Percentiles rank a stretch among this genome's conserved stretches.
phyloP scores from a whole-genome alignment of 129 eudicot genomes.

The Saposhnikovia divaricata region DNA sequence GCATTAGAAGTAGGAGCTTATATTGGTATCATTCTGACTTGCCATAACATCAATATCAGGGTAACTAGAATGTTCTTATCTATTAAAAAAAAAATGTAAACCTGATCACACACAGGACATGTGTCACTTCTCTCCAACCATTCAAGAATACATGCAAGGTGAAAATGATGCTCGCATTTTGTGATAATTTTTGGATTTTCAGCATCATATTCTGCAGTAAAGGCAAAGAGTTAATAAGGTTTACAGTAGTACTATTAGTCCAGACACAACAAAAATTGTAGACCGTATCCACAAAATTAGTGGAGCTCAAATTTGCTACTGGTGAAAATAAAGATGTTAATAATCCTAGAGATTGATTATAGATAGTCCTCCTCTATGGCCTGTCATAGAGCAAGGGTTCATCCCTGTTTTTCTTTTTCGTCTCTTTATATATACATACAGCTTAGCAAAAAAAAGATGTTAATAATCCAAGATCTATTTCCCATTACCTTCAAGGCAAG shows the following conservation, averaged over 20 bases:
- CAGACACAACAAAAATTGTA: not conserved
- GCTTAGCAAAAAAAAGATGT: not conserved
- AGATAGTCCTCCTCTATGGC: no score
- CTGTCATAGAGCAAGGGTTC: no score
- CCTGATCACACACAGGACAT: conserved; percentile 95
- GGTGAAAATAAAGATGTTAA: not conserved
- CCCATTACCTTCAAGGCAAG: conserved; percentile 80
- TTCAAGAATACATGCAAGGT: conserved; percentile 87
- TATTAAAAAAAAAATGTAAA: conserved; percentile 15
- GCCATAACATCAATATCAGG: not conserved
- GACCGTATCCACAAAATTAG: not conserved
- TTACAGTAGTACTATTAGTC: not conserved
- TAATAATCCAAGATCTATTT: not conserved
- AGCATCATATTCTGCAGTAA: conserved; percentile 65
- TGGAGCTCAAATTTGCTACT: not conserved
- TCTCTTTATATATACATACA: no score
- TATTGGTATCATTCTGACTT: not conserved
- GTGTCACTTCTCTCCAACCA: conserved; percentile 99
- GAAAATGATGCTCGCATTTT: conserved; percentile 93
- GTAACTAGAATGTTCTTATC: not conserved
- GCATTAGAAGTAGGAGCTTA: conserved; percentile 20
- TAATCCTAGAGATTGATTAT: not conserved
- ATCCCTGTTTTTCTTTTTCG: no score
- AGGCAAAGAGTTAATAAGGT: conserved; percentile 1
- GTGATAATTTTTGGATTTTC: conserved; percentile 87